phyloP scores from a whole-genome alignment of 2,329 filamentous ascomycete genomes.

The Diatrype stigma region DNA sequence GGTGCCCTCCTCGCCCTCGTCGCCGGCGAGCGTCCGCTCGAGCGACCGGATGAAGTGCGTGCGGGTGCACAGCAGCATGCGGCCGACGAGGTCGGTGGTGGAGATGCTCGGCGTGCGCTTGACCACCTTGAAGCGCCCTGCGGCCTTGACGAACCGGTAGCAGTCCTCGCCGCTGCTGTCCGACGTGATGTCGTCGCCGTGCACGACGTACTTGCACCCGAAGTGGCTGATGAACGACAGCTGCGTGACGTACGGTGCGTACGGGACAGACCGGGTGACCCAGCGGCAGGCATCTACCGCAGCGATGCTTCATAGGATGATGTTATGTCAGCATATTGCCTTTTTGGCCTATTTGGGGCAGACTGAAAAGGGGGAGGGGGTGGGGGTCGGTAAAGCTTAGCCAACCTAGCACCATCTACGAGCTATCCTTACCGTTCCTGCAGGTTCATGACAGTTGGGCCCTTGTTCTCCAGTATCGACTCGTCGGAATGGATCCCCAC shows the following conservation, averaged over 20 bases:
- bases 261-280: conserved; percentile 77
- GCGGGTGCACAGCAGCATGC: conserved; percentile 95
- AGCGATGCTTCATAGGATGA: conserved; percentile 56
- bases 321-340: conserved; percentile 22
- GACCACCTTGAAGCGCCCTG: conserved; percentile 91
- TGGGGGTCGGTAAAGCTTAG: no score
- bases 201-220: conserved; percentile 91
- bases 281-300: conserved; percentile 94
- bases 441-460: conserved; percentile 93
- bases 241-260: conserved; percentile 91
- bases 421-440: conserved; percentile 68
- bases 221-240: conserved; percentile 94
- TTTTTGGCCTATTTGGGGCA: no score
- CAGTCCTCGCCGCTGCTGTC: conserved; percentile 92
- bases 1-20: conserved; percentile 70
- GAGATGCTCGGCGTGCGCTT: conserved; percentile 95
- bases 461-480: conserved; percentile 93
- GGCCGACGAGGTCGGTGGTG: conserved; percentile 94
- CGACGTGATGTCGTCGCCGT: conserved; percentile 95
- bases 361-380: no score
- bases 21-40: conserved; percentile 61
- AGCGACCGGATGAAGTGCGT: conserved; percentile 88
- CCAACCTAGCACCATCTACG: no score
- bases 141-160: conserved; percentile 95
- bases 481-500: conserved; percentile 96